Evolutionary conservation across 2,329 filamentous ascomycete species (phyloP).

Genomic region (Emmonsia crescens): DNA sequence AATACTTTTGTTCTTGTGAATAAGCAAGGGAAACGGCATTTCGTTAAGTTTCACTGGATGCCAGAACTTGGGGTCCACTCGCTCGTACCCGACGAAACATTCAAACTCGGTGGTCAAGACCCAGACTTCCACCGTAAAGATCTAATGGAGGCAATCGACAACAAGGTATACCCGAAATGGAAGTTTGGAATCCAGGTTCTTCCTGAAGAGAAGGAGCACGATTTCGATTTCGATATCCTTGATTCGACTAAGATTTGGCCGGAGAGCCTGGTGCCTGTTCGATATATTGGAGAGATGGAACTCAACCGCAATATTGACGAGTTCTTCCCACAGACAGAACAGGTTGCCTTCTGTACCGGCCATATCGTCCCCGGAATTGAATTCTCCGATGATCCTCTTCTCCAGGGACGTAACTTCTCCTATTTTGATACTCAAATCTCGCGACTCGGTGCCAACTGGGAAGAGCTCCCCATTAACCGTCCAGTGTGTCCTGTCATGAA

Average conservation of each 20-base stretch:
- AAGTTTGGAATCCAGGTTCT: constrained; percentile 73
- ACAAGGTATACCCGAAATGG: constrained; percentile 62
- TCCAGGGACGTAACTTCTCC: constrained; percentile 61
- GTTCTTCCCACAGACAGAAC: constrained; percentile 73
- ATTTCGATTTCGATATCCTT: constrained; percentile 77
- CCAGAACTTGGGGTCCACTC: constrained; percentile 66
- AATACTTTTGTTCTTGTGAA: constrained; percentile 66
- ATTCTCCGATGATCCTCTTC: constrained; percentile 63
- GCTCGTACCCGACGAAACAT: constrained; percentile 65
- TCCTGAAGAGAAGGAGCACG: constrained; percentile 57
- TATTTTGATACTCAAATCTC: constrained; percentile 48
- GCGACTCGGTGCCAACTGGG: constrained; percentile 62
- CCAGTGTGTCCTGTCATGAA: constrained; percentile 66
- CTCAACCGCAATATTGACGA: constrained; percentile 72
- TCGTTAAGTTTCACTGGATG: constrained; percentile 70
- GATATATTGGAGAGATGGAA: constrained; percentile 68
- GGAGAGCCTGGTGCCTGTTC: constrained; percentile 61
- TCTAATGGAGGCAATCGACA: constrained; percentile 61
- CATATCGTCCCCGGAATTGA: constrained; percentile 71
- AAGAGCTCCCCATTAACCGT: constrained; percentile 66
- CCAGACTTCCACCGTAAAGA: constrained; percentile 77
- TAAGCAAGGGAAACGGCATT: constrained; percentile 55
- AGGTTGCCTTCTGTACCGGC: constrained; percentile 70
- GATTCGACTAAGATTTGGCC: constrained; percentile 83
- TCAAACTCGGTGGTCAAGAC: constrained; percentile 64